phyloP scores from a whole-genome alignment of 2,329 filamentous ascomycete genomes.

The Neocatenulostroma microsporum region DNA sequence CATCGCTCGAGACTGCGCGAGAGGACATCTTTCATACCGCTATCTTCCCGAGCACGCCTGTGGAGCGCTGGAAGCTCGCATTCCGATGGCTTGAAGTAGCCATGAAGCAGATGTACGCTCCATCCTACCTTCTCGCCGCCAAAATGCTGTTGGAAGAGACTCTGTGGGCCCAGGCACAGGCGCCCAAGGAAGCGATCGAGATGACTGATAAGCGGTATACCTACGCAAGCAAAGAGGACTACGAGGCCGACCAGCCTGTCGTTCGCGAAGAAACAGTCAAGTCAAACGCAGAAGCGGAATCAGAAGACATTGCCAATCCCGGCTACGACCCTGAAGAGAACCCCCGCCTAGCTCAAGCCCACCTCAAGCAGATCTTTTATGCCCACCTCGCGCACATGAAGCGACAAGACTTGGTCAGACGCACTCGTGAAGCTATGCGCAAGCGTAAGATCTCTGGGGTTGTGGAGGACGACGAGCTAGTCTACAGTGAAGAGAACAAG shows the following conservation, averaged over 20 bases:
- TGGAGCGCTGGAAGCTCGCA: conserved; percentile 19
- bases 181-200: conserved; percentile 16
- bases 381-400: conserved; percentile 10
- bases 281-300: conserved; percentile 6
- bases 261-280: conserved; percentile 1
- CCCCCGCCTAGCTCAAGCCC: conserved; percentile 12
- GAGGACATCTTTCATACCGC: conserved; percentile 21
- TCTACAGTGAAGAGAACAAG: no score
- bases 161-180: conserved; percentile 18
- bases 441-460: conserved; percentile 6
- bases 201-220: conserved; percentile 20
- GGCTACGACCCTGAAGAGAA: no score
- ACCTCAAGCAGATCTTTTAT: conserved; percentile 21
- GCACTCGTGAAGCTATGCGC: background rate
- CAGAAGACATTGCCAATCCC: conserved; percentile 16
- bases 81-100: conserved; percentile 22
- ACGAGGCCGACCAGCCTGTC: conserved; percentile 11
- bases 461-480: no score
- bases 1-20: background rate
- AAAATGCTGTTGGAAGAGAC: conserved; percentile 18
- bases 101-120: conserved; percentile 16
- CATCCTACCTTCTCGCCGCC: conserved; percentile 21
- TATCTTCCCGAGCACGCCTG: conserved; percentile 20
- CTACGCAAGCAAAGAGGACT: conserved; percentile 18
- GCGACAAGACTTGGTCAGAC: background rate